Percentiles rank a stretch among this genome's conserved stretches.
Conservation (phyloP, 2,329 filamentous ascomycete species). For the Biscogniauxia sp. region DNA sequence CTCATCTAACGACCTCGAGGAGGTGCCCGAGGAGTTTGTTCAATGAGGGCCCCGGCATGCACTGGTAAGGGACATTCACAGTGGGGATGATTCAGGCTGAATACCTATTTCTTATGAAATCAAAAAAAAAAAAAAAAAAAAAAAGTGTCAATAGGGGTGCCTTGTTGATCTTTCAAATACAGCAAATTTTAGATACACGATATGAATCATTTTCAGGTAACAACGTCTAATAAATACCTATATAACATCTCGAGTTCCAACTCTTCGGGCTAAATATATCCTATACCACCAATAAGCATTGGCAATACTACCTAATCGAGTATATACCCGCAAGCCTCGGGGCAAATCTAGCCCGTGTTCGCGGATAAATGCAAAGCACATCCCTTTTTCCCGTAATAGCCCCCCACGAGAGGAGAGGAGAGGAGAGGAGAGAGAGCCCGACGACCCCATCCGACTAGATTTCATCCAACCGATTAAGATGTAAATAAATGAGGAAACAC, state of each 20-base stretch:
- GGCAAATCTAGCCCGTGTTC: background rate
- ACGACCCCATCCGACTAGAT: background rate
- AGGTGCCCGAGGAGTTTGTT: too few species aligned
- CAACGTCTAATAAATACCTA: background rate
- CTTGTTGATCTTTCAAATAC: too few species aligned
- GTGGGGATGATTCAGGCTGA: too few species aligned
- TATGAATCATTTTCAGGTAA: too few species aligned
- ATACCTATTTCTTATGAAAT: too few species aligned
- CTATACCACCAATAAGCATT: background rate
- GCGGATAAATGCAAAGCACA: background rate
- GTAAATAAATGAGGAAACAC: background rate
- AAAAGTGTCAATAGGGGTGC: too few species aligned
- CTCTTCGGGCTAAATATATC: background rate
- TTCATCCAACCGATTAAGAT: background rate
- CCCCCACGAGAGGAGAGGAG: background rate
- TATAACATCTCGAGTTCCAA: background rate
- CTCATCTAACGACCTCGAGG: too few species aligned
- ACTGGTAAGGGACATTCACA: too few species aligned
- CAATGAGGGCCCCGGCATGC: too few species aligned
- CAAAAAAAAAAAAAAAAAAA: too few species aligned
- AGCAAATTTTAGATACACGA: too few species aligned
- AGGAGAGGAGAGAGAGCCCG: background rate
- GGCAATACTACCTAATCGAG: background rate
- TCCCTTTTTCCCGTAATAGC: background rate
- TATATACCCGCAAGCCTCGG: background rate